These are phyloP conservation scores for Physcomitrium patens DNA, from an alignment of 225 moss, liverwort and hornwort genomes.

Conservation along the genomic window DNA sequence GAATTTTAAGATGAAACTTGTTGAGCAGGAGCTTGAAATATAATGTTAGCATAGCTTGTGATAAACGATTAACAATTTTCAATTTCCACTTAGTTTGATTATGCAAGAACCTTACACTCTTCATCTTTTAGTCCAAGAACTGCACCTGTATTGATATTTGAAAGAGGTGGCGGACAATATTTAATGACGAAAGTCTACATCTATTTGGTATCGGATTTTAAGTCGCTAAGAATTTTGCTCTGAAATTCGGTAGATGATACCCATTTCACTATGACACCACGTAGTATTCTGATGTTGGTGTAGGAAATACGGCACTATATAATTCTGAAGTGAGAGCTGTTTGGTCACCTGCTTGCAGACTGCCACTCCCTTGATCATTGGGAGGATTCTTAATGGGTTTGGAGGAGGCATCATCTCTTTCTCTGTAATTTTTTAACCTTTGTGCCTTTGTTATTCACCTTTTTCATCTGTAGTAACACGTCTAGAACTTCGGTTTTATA, in stretches of 20 bases:
- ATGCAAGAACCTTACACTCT: not conserved
- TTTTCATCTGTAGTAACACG: not conserved
- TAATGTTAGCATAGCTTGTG: not conserved
- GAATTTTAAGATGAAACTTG: not conserved
- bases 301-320: constrained; percentile 7
- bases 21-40: not conserved
- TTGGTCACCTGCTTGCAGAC: constrained; percentile 47
- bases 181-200: not conserved
- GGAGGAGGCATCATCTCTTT: constrained; percentile 82
- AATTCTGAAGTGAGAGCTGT: not conserved
- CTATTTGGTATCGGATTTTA: not conserved
- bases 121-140: not conserved
- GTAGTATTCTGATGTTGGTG: not conserved
- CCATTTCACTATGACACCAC: not conserved
- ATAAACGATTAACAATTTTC: not conserved
- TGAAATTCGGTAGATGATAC: not conserved
- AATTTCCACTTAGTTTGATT: constrained; percentile 3
- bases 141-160: not conserved
- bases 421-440: constrained; percentile 52
- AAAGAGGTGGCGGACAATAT: not conserved
- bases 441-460: constrained; percentile 1
- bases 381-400: constrained; percentile 66
- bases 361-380: constrained; percentile 60
- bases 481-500: not conserved
- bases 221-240: not conserved